These are phyloP conservation scores for Colletotrichum ledebouriae DNA, from an alignment of 2,329 filamentous ascomycete genomes.

Conservation along the genomic window DNA sequence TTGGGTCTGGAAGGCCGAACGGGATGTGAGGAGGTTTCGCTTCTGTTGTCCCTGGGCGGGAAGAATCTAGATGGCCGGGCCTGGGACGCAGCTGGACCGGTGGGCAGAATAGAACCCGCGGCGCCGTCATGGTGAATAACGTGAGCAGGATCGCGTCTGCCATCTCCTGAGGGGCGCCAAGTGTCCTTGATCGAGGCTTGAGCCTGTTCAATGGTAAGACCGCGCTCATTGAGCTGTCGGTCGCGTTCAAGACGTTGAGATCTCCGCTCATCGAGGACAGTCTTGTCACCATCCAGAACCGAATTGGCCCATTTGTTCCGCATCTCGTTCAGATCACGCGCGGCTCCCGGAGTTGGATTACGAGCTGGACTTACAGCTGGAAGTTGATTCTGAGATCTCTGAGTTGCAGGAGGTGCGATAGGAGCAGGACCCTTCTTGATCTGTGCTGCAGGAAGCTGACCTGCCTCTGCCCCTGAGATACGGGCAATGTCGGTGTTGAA, in stretches of 20 bases:
- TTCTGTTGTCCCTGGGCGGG: constrained; percentile 65
- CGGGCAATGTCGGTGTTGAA: constrained; percentile 74
- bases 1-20: constrained; percentile 56
- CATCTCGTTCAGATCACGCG: constrained; percentile 38
- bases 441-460: constrained; percentile 48
- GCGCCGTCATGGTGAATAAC: constrained; percentile 47
- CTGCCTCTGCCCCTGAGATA: constrained; percentile 55
- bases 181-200: constrained; percentile 66
- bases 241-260: constrained; percentile 58
- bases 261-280: constrained; percentile 55
- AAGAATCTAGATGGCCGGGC: constrained; percentile 73
- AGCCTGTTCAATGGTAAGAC: constrained; percentile 58
- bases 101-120: constrained; percentile 46
- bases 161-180: constrained; percentile 62
- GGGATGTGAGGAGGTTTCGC: constrained; percentile 52
- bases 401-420: constrained; percentile 54
- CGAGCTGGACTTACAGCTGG: constrained; percentile 20
- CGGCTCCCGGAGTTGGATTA: constrained; percentile 3
- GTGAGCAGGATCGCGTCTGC: constrained; percentile 51
- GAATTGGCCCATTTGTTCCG: constrained; percentile 58
- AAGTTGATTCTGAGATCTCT: constrained; percentile 40
- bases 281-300: constrained; percentile 63
- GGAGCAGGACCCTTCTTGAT: constrained; percentile 59
- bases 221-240: constrained; percentile 59
- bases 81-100: constrained; percentile 55